phyloP scores from a whole-genome alignment of 73 alveolate genomes.

The Tetrahymena thermophila region DNA sequence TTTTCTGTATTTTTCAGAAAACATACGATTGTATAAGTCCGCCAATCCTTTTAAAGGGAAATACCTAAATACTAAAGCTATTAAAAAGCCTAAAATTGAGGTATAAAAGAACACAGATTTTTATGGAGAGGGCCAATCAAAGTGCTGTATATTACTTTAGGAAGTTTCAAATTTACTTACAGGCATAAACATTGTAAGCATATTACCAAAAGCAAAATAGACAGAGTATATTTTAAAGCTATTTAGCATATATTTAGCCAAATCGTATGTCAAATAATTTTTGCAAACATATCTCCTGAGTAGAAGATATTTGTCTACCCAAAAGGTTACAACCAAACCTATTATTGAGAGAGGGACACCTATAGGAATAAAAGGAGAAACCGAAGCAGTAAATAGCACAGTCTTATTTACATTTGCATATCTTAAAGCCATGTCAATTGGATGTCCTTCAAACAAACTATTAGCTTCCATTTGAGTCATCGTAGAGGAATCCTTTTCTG shows the following conservation, averaged over 20 bases:
- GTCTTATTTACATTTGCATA: slow-evolving; percentile 11
- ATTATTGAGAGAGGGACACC: slow-evolving; percentile 2
- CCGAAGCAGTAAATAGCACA: slow-evolving; percentile 16
- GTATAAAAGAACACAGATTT: not conserved
- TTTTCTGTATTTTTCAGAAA: not conserved
- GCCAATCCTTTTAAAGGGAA: not conserved
- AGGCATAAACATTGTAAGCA: not conserved
- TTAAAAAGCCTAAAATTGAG: not conserved
- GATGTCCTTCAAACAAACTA: slow-evolving; percentile 20
- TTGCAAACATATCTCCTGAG: slow-evolving; percentile 16
- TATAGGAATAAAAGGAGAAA: slow-evolving; percentile 11
- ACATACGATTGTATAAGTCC: not conserved
- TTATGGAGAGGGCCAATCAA: not conserved
- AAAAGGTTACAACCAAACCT: not conserved
- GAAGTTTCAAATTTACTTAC: not conserved
- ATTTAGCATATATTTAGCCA: slow-evolving; percentile 13
- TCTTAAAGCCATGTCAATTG: slow-evolving; percentile 30
- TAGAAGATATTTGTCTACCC: slow-evolving; percentile 11
- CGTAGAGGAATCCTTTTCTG: not conserved
- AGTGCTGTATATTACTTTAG: not conserved
- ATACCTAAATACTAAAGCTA: not conserved
- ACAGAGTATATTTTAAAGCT: not conserved
- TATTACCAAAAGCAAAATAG: not conserved
- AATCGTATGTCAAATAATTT: not conserved
- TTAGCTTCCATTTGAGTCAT: slow-evolving; percentile 3